Conservation (phyloP, 768 basidiomycete genomes). For the Hygrocybe coccinea region DNA sequence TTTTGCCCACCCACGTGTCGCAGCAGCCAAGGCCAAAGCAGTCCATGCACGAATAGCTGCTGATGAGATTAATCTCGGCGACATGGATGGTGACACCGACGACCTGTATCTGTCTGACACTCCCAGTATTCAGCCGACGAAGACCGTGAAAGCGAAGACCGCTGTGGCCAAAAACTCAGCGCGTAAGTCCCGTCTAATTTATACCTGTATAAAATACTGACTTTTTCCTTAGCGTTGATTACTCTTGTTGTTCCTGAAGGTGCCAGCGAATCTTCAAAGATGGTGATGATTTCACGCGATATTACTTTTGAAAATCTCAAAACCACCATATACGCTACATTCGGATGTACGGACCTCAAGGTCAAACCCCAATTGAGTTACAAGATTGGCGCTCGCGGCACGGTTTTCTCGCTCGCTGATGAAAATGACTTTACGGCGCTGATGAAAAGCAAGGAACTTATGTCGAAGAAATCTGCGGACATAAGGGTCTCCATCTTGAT, state of each 20-base stretch:
- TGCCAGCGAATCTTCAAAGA: no score
- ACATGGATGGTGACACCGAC: neutral
- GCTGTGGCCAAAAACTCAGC: neutral
- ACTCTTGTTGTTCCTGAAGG: no score
- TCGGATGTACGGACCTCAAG: no score
- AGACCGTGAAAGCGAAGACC: neutral
- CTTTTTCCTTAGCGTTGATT: neutral
- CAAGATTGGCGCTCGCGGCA: no score
- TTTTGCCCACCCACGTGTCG: no score
- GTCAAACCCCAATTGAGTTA: no score
- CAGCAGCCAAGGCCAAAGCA: neutral
- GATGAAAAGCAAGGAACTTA: no score
- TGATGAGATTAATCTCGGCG: neutral
- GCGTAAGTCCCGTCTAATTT: neutral
- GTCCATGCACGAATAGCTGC: neutral
- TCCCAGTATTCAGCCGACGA: neutral
- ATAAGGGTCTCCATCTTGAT: no score
- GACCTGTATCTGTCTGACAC: neutral
- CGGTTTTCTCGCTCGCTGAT: no score
- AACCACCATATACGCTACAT: neutral
- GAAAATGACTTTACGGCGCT: no score
- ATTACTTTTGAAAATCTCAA: neutral
- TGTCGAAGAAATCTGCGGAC: no score
- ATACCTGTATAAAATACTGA: neutral
- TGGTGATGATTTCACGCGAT: no score